A percentile compares a stretch with the other conserved stretches of the same genome.
Conservation (phyloP, 306 rosid species). For the Alnus glutinosa region DNA sequence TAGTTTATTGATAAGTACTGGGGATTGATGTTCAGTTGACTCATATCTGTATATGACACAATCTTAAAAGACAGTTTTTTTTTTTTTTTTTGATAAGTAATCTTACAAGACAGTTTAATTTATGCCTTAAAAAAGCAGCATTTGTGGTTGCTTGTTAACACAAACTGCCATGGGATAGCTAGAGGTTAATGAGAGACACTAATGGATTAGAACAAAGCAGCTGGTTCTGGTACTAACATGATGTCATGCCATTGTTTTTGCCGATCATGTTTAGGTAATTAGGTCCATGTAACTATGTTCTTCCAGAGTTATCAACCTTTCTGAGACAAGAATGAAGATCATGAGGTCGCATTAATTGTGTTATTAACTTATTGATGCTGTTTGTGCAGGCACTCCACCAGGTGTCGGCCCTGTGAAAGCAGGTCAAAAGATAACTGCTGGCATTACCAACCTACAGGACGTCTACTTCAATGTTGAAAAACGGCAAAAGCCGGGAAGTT, state of each 20-base stretch:
- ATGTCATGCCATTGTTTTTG: neutral
- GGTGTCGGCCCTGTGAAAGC: conserved; percentile 95
- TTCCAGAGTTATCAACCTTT: neutral
- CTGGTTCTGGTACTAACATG: neutral
- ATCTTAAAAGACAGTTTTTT: neutral
- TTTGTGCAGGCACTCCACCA: conserved; percentile 79
- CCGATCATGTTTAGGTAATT: neutral
- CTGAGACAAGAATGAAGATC: neutral
- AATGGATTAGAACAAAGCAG: neutral
- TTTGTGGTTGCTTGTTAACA: neutral
- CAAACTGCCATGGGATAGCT: neutral
- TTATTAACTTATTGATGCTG: conserved; percentile 31
- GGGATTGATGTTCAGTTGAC: neutral
- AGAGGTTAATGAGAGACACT: neutral
- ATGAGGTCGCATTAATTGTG: neutral
- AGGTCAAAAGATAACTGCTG: conserved; percentile 85
- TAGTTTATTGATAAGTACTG: neutral
- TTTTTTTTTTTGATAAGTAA: too few relatives aligned
- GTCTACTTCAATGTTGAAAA: conserved; percentile 66
- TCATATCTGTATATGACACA: neutral
- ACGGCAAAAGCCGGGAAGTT: conserved; percentile 37
- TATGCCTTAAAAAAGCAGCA: neutral
- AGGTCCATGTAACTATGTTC: neutral
- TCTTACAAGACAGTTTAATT: neutral
- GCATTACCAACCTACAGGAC: conserved; percentile 76